These are phyloP conservation scores for Articulospora tetracladia DNA, from an alignment of 495 filamentous ascomycete genomes.

Conservation along the genomic window DNA sequence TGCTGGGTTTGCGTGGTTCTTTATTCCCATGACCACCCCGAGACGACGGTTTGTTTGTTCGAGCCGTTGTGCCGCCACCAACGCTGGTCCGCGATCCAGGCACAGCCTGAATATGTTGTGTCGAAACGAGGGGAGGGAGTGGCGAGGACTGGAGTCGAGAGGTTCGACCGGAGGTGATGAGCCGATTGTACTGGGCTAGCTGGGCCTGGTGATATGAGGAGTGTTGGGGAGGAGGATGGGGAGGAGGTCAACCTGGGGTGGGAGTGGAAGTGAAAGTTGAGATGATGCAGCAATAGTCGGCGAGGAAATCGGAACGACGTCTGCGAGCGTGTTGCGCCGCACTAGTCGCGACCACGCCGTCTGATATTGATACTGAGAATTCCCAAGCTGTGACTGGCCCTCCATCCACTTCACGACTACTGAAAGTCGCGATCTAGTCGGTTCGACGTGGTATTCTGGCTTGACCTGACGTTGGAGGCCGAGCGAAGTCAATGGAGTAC, in stretches of 20 bases:
- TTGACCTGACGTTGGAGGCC: not conserved
- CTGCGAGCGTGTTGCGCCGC: slow-evolving; percentile 24
- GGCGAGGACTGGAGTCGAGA: slow-evolving; percentile 41
- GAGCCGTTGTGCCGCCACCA: slow-evolving; percentile 40
- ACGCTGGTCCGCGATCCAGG: slow-evolving; percentile 46
- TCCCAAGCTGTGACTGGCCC: slow-evolving; percentile 22
- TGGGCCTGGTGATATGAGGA: slow-evolving; percentile 46
- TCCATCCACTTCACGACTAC: slow-evolving; percentile 27
- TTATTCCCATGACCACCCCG: slow-evolving; percentile 60
- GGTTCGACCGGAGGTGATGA: slow-evolving; percentile 39
- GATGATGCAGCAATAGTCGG: slow-evolving; percentile 19
- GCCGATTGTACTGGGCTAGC: slow-evolving; percentile 51
- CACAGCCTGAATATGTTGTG: slow-evolving; percentile 42
- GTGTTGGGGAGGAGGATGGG: slow-evolving; percentile 46
- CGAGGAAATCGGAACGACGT: slow-evolving; percentile 7
- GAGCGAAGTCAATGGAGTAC: not conserved
- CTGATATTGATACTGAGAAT: slow-evolving; percentile 29
- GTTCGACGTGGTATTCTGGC: not conserved
- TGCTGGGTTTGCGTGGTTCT: slow-evolving; percentile 37
- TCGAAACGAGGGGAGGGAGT: slow-evolving; percentile 40
- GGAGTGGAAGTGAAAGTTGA: slow-evolving; percentile 25
- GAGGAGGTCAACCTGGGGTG: slow-evolving; percentile 37
- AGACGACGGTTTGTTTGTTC: slow-evolving; percentile 31
- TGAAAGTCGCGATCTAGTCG: slow-evolving; percentile 15
- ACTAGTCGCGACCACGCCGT: slow-evolving; percentile 26